Evolutionary conservation across 208 protist genomes (phyloP).

Genomic region (Acanthamoeba sp.): DNA sequence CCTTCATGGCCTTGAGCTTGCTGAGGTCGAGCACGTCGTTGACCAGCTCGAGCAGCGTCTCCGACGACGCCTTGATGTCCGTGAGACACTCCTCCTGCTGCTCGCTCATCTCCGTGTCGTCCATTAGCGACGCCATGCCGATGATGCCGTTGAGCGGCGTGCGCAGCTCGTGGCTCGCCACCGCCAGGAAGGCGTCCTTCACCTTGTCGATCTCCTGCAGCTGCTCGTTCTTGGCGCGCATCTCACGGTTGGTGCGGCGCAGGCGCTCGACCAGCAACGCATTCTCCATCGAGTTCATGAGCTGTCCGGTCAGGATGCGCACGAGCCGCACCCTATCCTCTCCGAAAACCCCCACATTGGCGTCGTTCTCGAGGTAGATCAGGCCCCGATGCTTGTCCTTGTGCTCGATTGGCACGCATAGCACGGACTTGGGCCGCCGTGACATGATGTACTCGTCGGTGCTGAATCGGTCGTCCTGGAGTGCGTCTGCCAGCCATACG

Average conservation of each 20-base stretch:
- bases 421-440: background rate
- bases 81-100: conserved; percentile 27
- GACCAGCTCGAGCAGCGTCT: conserved; percentile 42
- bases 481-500: background rate
- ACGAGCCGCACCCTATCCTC: background rate
- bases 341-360: conserved; percentile 14
- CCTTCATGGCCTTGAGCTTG: conserved; percentile 60
- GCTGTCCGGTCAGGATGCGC: background rate
- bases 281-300: conserved; percentile 43
- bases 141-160: too few relatives aligned
- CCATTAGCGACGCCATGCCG: conserved; percentile 74
- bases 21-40: conserved; percentile 67
- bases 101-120: conserved; percentile 62
- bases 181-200: too few relatives aligned
- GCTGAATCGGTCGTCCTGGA: background rate
- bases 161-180: too few relatives aligned
- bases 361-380: conserved; percentile 36
- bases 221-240: background rate
- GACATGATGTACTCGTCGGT: conserved; percentile 28
- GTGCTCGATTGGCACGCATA: conserved; percentile 9
- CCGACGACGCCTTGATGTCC: conserved; percentile 16
- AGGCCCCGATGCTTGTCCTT: background rate
- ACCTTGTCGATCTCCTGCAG: conserved; percentile 28
- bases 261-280: background rate
- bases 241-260: background rate